Evolutionary conservation across 345 rosid species (phyloP), one percentile per base, ranked within the genome.

Genomic region (Rubroshorea leprosula): DNA sequence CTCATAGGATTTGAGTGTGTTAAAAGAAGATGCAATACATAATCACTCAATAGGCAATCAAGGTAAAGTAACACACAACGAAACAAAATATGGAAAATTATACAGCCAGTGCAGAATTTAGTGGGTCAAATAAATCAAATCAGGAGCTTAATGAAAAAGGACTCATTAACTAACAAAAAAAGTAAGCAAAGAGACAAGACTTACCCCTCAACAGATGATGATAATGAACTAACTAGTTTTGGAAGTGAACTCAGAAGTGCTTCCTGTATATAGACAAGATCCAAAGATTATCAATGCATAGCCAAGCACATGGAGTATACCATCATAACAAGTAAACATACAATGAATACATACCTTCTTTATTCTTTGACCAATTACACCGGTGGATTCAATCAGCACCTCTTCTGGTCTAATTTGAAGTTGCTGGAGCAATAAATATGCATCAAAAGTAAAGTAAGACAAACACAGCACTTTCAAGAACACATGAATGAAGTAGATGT

Each of bases 341-440:
- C 20, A 24, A 12, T 44, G 2, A 13, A 27, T 17, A 1, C 7
- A 2, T 66, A 89, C 99, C 90, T 83, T 93, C 67, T 85, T 89
- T 54, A 89, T 93, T 76, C 97, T 77, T 39, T 80, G 91, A 68
- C 99, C 97, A 55, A 93, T 89, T 35, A 89, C 96, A 55, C 97
- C 99, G 12, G 97, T 93, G 58, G 97, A 93, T 74, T 93, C 97
- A 38, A 93, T 76, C 53, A 87, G 43, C 24, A 93, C 93, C 61
- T 85, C 91, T 51, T 75, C 85, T 11, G 76, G 77, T 60, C 57
- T 82, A 66, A 89, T 44, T 60, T 72, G 66, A 49, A 93, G 96
- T 25, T 80, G 70, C 96, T 89, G 74, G 61, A 74, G 55, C 20
- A 53, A 41, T 20, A 23, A 60, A 63, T 45, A 39, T 19, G 51